A percentile compares a stretch with the other conserved stretches of the same genome.
Evolutionary conservation across 2,329 filamentous ascomycete genomes (phyloP).

Genomic region (Cytospora mali): DNA sequence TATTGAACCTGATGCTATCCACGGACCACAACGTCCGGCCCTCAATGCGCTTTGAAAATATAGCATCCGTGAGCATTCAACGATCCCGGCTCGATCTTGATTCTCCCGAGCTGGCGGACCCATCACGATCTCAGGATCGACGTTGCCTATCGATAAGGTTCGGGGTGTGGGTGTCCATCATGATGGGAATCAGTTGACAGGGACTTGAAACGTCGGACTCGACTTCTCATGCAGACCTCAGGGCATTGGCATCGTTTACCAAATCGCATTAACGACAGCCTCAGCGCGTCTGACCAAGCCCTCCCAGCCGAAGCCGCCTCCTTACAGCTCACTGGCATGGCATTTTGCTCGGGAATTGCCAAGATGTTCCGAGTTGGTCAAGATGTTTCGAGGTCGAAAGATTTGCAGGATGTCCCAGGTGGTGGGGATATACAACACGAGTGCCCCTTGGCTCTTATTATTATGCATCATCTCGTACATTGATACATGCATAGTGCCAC

Average conservation of each 20-base stretch:
- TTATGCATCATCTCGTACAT: background rate
- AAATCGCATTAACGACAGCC: constrained; percentile 7
- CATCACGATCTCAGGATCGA: constrained; percentile 18
- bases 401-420: background rate
- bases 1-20: background rate
- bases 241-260: background rate
- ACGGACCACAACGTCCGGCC: background rate
- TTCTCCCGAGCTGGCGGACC: background rate
- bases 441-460: background rate
- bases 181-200: constrained; percentile 17
- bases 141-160: constrained; percentile 3
- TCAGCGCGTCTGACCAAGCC: too few relatives aligned
- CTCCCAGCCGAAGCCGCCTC: too few relatives aligned
- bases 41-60: background rate
- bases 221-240: constrained; percentile 11
- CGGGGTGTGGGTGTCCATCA: constrained; percentile 4
- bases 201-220: constrained; percentile 18
- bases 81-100: background rate
- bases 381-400: background rate
- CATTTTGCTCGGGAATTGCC: background rate
- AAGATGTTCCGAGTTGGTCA: background rate
- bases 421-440: background rate
- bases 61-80: background rate
- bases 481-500: background rate
- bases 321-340: background rate